phyloP scores from a whole-genome alignment of 2,329 filamentous ascomycete species.

The Sporothrix phasma region DNA sequence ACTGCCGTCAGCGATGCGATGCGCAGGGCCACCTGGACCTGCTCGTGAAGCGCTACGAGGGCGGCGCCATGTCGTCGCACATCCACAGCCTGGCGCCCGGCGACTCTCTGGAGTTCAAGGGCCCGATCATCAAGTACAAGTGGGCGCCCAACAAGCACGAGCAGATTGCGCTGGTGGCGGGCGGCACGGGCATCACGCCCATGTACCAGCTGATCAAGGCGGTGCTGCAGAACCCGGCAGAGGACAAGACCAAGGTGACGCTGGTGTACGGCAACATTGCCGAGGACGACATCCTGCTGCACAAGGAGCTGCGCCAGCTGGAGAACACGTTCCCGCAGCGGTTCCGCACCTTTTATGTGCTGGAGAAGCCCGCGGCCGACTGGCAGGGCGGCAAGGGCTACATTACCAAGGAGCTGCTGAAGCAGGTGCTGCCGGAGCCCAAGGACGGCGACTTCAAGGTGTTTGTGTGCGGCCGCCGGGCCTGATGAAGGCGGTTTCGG shows the following conservation, averaged over 20 bases:
- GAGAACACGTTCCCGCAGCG: conserved; percentile 94
- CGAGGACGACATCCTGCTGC: conserved; percentile 86
- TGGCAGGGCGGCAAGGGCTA: conserved; percentile 68
- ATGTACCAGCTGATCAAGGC: conserved; percentile 91
- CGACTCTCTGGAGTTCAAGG: conserved; percentile 83
- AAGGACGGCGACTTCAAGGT: conserved; percentile 87
- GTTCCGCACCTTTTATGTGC: conserved; percentile 89
- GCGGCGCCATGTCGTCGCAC: conserved; percentile 85
- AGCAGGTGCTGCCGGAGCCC: conserved; percentile 88
- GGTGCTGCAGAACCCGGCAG: conserved; percentile 81
- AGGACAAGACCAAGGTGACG: conserved; percentile 93
- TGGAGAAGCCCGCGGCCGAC: conserved; percentile 68
- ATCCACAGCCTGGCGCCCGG: conserved; percentile 74
- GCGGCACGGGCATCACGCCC: conserved; percentile 91
- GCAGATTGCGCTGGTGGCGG: conserved; percentile 80
- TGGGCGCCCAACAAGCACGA: conserved; percentile 90
- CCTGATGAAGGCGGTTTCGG: conserved; percentile 87
- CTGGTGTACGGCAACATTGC: conserved; percentile 84
- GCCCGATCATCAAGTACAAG: conserved; percentile 85
- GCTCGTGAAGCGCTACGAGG: conserved; percentile 82
- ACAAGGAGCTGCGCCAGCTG: conserved; percentile 71
- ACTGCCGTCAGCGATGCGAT: conserved; percentile 81
- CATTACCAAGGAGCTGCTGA: conserved; percentile 84
- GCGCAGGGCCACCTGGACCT: conserved; percentile 75
- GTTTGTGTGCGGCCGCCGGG: conserved; percentile 88